These are phyloP conservation scores for Ustilaginoidea virens DNA, from an alignment of 2,329 filamentous ascomycete genomes.

Conservation along the genomic window DNA sequence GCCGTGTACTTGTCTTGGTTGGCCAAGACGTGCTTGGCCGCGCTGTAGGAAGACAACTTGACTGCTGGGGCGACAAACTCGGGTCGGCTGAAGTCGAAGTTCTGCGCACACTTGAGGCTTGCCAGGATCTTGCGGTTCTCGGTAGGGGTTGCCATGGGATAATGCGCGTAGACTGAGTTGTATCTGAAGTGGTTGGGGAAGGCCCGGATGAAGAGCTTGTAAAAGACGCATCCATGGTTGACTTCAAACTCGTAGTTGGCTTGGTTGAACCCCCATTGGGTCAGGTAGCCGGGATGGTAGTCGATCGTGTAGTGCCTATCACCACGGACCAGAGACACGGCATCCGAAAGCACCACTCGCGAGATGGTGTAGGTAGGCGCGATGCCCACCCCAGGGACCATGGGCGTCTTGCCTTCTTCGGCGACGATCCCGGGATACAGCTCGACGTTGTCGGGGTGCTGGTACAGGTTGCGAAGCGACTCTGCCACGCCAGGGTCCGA, in stretches of 20 bases:
- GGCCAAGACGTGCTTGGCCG: conserved; percentile 45
- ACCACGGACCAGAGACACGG: conserved; percentile 61
- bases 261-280: conserved; percentile 73
- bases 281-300: conserved; percentile 57
- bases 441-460: conserved; percentile 67
- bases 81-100: conserved; percentile 57
- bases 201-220: conserved; percentile 66
- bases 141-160: conserved; percentile 52
- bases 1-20: conserved; percentile 47
- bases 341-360: conserved; percentile 61
- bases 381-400: conserved; percentile 61
- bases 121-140: conserved; percentile 61
- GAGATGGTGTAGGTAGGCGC: conserved; percentile 64
- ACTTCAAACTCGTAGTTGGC: conserved; percentile 56
- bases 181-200: conserved; percentile 67
- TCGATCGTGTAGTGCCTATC: conserved; percentile 71
- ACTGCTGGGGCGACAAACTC: conserved; percentile 31
- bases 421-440: conserved; percentile 66
- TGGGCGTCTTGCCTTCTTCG: conserved; percentile 59
- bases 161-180: conserved; percentile 71
- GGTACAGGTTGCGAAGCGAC: conserved; percentile 51
- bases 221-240: conserved; percentile 72
- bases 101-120: conserved; percentile 46
- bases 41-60: conserved; percentile 44
- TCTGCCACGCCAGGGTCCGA: conserved; percentile 56